Conservation (phyloP, 306 rosid species). For the Vigna hirtella region DNA sequence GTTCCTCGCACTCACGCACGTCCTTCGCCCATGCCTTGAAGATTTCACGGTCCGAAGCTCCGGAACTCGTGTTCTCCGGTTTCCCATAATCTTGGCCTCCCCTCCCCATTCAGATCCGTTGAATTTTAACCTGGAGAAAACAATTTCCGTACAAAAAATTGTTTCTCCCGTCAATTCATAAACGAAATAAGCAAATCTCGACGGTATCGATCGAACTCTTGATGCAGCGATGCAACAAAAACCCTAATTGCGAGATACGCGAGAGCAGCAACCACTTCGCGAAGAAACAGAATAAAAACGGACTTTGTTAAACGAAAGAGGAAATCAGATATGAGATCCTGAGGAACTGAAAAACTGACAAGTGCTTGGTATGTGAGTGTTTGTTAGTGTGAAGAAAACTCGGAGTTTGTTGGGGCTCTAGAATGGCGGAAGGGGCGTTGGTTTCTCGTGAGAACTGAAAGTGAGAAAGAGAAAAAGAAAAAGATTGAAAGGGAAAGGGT, state of each 20-base stretch:
- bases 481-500: slow-evolving; percentile 42
- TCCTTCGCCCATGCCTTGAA: slow-evolving; percentile 82
- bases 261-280: not conserved
- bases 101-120: slow-evolving; percentile 60
- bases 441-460: slow-evolving; percentile 39
- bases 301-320: not conserved
- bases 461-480: slow-evolving; percentile 12
- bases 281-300: not conserved
- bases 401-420: not conserved
- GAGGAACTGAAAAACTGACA: too few species aligned
- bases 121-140: slow-evolving; percentile 31
- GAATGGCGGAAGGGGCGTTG: slow-evolving; percentile 34
- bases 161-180: slow-evolving; percentile 32
- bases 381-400: not conserved
- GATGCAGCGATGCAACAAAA: slow-evolving; percentile 7
- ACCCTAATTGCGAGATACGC: slow-evolving; percentile 36
- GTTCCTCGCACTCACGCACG: slow-evolving; percentile 71
- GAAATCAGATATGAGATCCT: not conserved
- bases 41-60: slow-evolving; percentile 33
- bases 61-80: slow-evolving; percentile 43
- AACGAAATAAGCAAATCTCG: not conserved
- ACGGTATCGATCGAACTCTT: not conserved
- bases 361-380: too few species aligned
- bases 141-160: slow-evolving; percentile 27
- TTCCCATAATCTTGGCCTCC: slow-evolving; percentile 63